phyloP scores from a whole-genome alignment of 2,329 filamentous ascomycete species.

The Alternaria solani region DNA sequence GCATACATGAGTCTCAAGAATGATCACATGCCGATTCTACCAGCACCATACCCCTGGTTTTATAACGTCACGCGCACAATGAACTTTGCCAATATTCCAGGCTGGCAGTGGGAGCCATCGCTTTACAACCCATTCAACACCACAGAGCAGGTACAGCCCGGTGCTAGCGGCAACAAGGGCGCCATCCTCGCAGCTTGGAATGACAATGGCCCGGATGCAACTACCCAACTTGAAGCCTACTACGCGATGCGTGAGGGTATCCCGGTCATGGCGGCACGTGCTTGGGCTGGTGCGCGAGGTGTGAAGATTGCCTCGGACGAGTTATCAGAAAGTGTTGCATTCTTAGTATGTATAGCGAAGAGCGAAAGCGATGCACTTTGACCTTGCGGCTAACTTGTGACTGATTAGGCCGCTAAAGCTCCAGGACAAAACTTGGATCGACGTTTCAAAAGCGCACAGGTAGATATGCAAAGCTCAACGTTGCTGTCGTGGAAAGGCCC shows the following conservation, averaged over 20 bases:
- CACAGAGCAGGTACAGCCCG: conserved; percentile 49
- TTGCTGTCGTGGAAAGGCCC: conserved; percentile 45
- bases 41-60: conserved; percentile 58
- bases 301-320: conserved; percentile 37
- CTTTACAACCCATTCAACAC: conserved; percentile 56
- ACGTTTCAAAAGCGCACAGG: conserved; percentile 22
- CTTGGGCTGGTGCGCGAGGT: conserved; percentile 55
- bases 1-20: conserved; percentile 65
- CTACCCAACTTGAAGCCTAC: conserved; percentile 59
- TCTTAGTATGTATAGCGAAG: conserved; percentile 32
- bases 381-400: not conserved
- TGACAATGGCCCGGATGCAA: conserved; percentile 59
- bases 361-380: not conserved
- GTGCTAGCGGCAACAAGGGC: conserved; percentile 44
- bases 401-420: conserved; percentile 39
- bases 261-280: conserved; percentile 53
- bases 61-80: conserved; percentile 56
- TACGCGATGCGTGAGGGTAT: conserved; percentile 58
- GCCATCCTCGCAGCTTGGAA: conserved; percentile 57
- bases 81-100: conserved; percentile 54
- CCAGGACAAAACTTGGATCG: conserved; percentile 59
- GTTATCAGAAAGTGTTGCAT: conserved; percentile 47
- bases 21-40: conserved; percentile 57
- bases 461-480: conserved; percentile 16
- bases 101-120: conserved; percentile 58